Base-by-base conservation (phyloP, 2,329 filamentous ascomycete genomes). In the Penicillium sp. region DNA sequence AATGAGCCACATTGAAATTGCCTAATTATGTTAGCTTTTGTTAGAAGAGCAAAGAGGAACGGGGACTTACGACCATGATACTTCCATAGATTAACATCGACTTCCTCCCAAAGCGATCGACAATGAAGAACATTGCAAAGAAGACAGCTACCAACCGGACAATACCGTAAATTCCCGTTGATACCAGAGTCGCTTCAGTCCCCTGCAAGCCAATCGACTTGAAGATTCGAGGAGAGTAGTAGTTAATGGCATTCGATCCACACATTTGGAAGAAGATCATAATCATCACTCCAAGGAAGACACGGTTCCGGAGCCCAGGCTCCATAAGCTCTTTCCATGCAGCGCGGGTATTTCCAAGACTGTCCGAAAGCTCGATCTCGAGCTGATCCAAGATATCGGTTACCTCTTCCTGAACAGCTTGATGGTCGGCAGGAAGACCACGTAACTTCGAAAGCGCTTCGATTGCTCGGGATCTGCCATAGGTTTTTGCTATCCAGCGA, bases 121-220 rank as follows among this genome's bases (percentile, higher is more conserved):
- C 63, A 8, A 62, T 51, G 21, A 62, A 66, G 21, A 56, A 91
- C 53, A 79, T 69, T 4, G 81, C 78, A 68, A 85, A 88, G 23
- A 85, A 83, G 3, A 79, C 75, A 71, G 88, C 85, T 69, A 90
- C 89, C 59, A 89, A 81, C 53, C 90, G 79, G 21, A 87, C 52
- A 9, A 65, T 16, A 9, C 63, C 61, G 16, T 64, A 66, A 10
- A 66, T 54, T 0, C 65, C 64, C 84, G 71, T 91, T 87, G 66
- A 90, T 81, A 56, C 87, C 86, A 4, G 87, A 87, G 8, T 88
- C 83, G 71, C 90, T 87, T 44, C 89, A 80, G 31, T 83, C 82
- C 51, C 82, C 76, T 29, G 80, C 67, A 91, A 66, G 89, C 89
- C 59, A 81, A 82, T 57, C 1, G 61, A 62, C 21, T 48, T 29